Evolutionary conservation across 495 filamentous ascomycete genomes (phyloP).

Genomic region (Lepidopterella palustris): DNA sequence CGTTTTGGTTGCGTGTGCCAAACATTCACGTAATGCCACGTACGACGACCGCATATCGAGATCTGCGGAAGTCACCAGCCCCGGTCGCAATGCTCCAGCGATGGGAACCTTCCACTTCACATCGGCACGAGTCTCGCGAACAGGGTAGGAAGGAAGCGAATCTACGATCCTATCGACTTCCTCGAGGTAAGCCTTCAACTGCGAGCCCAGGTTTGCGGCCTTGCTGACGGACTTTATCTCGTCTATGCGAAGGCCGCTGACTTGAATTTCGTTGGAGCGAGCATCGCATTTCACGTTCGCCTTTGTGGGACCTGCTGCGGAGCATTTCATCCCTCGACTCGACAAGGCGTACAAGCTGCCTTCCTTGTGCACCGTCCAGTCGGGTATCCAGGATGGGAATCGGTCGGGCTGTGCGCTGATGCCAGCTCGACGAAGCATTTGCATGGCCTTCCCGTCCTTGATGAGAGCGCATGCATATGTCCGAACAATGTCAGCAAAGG

Average conservation of each 20-base stretch:
- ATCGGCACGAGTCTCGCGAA: not conserved
- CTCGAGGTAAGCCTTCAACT: not conserved
- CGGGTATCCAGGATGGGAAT: constrained; percentile 12
- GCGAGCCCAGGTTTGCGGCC: not conserved
- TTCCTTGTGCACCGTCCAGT: constrained; percentile 1
- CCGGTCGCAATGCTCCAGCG: not conserved
- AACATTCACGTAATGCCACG: not conserved
- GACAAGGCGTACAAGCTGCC: constrained; percentile 1
- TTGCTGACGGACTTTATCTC: not conserved
- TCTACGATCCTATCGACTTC: constrained; percentile 6
- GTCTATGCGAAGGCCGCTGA: not conserved
- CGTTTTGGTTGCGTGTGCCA: not conserved
- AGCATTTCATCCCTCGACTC: not conserved
- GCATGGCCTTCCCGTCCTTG: not conserved
- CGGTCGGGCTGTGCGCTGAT: not conserved
- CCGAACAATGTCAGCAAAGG: not conserved
- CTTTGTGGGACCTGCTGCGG: not conserved
- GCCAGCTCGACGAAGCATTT: constrained; percentile 3
- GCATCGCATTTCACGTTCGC: not conserved
- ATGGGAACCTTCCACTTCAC: constrained; percentile 9
- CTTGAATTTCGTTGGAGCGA: not conserved
- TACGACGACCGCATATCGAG: constrained; percentile 3
- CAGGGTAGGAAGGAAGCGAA: not conserved
- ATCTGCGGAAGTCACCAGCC: not conserved
- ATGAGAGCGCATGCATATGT: constrained; percentile 1